Evolutionary conservation across 495 filamentous ascomycete species (phyloP), one percentile per base, ranked within the genome.

Genomic region (Pseudotulostoma volvatum): DNA sequence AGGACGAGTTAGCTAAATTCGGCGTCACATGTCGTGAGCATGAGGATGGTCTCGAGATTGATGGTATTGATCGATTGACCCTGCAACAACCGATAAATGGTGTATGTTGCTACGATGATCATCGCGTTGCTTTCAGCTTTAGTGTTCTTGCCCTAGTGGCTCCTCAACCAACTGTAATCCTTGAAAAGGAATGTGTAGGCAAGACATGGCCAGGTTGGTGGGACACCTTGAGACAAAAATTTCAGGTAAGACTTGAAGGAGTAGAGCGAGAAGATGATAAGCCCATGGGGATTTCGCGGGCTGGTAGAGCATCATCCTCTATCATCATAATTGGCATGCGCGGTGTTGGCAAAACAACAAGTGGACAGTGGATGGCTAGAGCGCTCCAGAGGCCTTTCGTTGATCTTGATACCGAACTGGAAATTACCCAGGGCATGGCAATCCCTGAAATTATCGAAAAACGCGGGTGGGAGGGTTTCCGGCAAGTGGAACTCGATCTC

Each of bases 181-280:
- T 77, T 4, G 90, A 99, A 55, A 79, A 80, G 42, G 84, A 92
- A 52, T 99, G 90, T 53, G 81, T 84, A 15, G 87, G 79, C 31
- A 99, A 99, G 70, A 99, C 90, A n/a, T 99, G 92, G 90, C 90
- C 90, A 0, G 90, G 86, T 9, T 99, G 90, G 84, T 99, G 90
- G 90, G 92, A 99, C 55, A 73, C 76, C 31, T 52, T 94, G 38
- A 73, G 77, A 21, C 72, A 80, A 40, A 65, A 71, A 2, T 99
- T 93, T 61, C 66, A 71, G 9, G 81, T 79, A 18, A 57, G 71
- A 17, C 58, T 96, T 15, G 71, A 76, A 31, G 90, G 90, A 20
- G 66, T 68, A 28, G 82, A 90, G 31, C 62, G 77, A 28, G 64
- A 64, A 36, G 62, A 54, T 49, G 64, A 48, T 33, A 60, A 48